Percentiles rank a stretch among this genome's conserved stretches.
Evolutionary conservation across 768 basidiomycete genomes (phyloP).

Genomic region (Boletus barrowsii): DNA sequence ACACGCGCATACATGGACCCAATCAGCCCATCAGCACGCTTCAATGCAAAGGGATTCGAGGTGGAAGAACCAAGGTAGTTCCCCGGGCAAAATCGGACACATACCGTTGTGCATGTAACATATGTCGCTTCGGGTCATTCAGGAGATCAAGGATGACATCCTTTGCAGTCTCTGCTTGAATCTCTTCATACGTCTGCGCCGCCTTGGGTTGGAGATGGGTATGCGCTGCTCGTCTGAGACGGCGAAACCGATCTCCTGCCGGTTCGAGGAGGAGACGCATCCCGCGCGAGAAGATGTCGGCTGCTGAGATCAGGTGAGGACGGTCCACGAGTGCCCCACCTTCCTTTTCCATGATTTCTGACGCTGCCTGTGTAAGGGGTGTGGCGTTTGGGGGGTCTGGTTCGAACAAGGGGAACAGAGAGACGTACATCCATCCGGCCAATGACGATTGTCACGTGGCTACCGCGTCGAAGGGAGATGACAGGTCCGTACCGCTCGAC

Average conservation of each 20-base stretch:
- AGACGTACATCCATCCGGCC: constrained; percentile 17
- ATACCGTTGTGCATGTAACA: constrained; percentile 15
- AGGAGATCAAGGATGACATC: constrained; percentile 19
- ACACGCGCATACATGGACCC: background rate
- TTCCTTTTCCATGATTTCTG: constrained; percentile 61
- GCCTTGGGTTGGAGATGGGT: constrained; percentile 51
- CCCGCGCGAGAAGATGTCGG: constrained; percentile 51
- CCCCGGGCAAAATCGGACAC: background rate
- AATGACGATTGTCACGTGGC: constrained; percentile 12
- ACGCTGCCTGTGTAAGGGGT: constrained; percentile 48
- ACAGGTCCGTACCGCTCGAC: constrained; percentile 55
- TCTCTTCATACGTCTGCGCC: constrained; percentile 42
- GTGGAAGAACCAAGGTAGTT: too few relatives aligned
- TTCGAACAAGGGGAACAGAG: background rate
- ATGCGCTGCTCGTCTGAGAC: constrained; percentile 51
- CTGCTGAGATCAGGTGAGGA: constrained; percentile 47
- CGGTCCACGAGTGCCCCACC: constrained; percentile 49
- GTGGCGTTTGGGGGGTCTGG: constrained; percentile 27
- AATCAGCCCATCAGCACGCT: background rate
- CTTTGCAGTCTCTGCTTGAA: constrained; percentile 36
- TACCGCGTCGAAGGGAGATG: constrained; percentile 49
- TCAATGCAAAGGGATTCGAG: background rate
- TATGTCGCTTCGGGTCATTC: constrained; percentile 9
- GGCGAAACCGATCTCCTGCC: constrained; percentile 53
- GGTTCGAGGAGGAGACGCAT: constrained; percentile 51